Evolutionary conservation across 23 red algal genomes (phyloP), one percentile per base, ranked within the genome.

Genomic region (Gracilaria domingensis): DNA sequence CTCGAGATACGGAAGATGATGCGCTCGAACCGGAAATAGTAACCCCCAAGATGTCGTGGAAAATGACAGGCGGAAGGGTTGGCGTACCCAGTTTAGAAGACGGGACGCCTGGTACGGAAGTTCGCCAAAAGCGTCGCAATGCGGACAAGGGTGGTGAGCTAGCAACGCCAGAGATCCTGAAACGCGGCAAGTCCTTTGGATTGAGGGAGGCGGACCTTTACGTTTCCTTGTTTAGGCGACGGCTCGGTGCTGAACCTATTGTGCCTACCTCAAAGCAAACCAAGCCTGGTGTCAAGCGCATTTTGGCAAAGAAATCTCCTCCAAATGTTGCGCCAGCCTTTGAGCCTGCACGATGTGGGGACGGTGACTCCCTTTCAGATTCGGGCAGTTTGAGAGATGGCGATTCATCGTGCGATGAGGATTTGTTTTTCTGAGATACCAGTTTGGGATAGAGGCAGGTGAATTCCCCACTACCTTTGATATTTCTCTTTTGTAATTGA

Each of bases 71-170:
- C 72, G 34, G 30, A 11, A 45, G 38, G 42, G 40, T 50, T 30
- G 51, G 39, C 24, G 12, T 90, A 38, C 71, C 71, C 21, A 71
- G 37, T 1, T 40, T 81, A n/a, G 37, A 70, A 30, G 87, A 76
- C 28, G 87, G 87, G 39, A 90, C 87, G 8, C 87, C 87, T 14
- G 87, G 87, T 9, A 90, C 87, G 24, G 87, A 80, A 39, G 87
- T 90, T 71, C 71, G 87, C 23, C 54, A 81, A 25, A 64, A 70
- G 56, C 71, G 72, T 17, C 40, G 44, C 59, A 57, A 75, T 8
- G 39, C 57, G 9, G 87, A 90, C 12, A 60, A 71, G 72, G 74
- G 54, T 32, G 87, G 73, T 21, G 71, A 64, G 62, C 50, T 64
- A 45, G 75, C 35, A 51, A 90, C 87, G 12, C 87, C 87, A 24